phyloP scores from a whole-genome alignment of 75 land plant genomes.

The Pinus tabuliformis region DNA sequence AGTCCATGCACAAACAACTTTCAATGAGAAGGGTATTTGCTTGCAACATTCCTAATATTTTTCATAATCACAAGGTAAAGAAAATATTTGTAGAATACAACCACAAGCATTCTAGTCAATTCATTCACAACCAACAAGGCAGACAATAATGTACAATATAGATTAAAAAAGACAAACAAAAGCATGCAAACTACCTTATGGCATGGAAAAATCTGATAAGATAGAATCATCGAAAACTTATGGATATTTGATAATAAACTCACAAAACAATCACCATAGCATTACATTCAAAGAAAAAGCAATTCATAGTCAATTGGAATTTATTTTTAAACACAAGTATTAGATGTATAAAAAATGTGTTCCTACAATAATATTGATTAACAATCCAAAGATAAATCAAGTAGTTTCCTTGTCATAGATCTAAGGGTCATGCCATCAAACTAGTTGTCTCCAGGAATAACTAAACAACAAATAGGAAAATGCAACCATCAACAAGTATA shows the following conservation, averaged over 20 bases:
- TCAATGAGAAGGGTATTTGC: conserved; percentile 78
- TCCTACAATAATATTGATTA: background rate
- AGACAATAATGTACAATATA: conserved; percentile 18
- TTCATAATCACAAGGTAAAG: conserved; percentile 67
- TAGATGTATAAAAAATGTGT: background rate
- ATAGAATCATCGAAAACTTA: background rate
- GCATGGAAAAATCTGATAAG: background rate
- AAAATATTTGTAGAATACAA: conserved; percentile 66
- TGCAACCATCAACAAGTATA: background rate
- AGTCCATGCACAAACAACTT: conserved; percentile 93
- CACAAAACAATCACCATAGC: no score
- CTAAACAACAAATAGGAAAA: background rate
- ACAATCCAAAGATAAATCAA: background rate
- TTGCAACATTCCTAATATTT: conserved; percentile 77
- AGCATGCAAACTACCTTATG: background rate
- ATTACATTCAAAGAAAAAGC: no score
- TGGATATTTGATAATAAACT: no score
- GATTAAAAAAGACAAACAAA: background rate
- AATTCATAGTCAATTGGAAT: no score
- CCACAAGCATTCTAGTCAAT: conserved; percentile 59
- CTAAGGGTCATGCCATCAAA: background rate
- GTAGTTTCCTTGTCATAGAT: background rate
- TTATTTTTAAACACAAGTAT: background rate
- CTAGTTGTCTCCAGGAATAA: background rate
- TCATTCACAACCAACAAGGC: conserved; percentile 24